A percentile compares a stretch with the other conserved stretches of the same genome.
phyloP scores from a whole-genome alignment of 305 asterid species.

The Fraxinus albicans region DNA sequence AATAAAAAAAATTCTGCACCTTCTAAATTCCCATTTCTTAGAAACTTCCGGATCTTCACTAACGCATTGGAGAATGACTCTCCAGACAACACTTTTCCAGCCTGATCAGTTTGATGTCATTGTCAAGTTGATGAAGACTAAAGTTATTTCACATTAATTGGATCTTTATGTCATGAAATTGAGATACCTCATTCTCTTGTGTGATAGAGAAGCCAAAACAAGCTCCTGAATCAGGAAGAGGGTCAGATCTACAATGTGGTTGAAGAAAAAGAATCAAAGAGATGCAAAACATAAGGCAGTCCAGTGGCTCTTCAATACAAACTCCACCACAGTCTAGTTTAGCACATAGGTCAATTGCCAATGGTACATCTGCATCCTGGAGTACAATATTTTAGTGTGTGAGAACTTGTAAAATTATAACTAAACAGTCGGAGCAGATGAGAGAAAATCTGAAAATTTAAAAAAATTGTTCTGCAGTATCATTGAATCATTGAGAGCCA shows the following conservation, averaged over 20 bases:
- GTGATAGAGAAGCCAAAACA: constrained; percentile 79
- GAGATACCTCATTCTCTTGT: constrained; percentile 68
- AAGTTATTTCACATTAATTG: constrained; percentile 21
- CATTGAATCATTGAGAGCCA: neutral
- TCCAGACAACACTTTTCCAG: constrained; percentile 58
- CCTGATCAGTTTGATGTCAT: constrained; percentile 33
- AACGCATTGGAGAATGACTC: constrained; percentile 63
- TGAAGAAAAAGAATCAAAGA: constrained; percentile 86
- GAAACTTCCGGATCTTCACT: constrained; percentile 54
- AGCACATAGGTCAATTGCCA: constrained; percentile 56
- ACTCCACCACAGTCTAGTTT: constrained; percentile 57
- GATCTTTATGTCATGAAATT: constrained; percentile 2
- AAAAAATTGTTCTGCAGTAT: constrained; percentile 2
- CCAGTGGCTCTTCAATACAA: constrained; percentile 77
- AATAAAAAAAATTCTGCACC: constrained; percentile 41
- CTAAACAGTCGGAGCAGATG: neutral
- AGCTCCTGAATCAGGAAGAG: constrained; percentile 57
- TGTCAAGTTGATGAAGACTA: constrained; percentile 8
- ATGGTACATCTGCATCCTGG: constrained; percentile 61
- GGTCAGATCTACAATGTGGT: constrained; percentile 56
- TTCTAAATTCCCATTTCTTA: constrained; percentile 62
- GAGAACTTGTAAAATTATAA: neutral
- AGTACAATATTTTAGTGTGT: constrained; percentile 22
- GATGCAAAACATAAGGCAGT: constrained; percentile 74
- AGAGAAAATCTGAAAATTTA: constrained; percentile 12